A percentile compares a stretch with the other conserved stretches of the same genome.
phyloP scores from a whole-genome alignment of 2,329 filamentous ascomycete genomes.

The Phyllosticta citrichinensis region DNA sequence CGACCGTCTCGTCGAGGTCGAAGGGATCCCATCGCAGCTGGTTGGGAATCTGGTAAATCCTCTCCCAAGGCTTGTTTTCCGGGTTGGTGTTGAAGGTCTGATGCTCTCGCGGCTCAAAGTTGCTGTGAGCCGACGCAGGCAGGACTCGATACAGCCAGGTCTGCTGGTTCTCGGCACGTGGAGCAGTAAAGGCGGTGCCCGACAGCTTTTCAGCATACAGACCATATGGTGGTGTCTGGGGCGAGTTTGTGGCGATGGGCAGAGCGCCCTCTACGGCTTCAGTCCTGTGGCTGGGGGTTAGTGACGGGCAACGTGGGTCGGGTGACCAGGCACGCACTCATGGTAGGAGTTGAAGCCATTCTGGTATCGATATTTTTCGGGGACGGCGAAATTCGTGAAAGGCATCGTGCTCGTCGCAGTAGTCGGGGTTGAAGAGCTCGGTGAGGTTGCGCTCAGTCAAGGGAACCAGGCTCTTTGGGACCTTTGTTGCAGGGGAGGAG shows the following conservation, averaged over 20 bases:
- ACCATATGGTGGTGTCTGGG: constrained; percentile 67
- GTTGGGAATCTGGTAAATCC: constrained; percentile 67
- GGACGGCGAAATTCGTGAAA: constrained; percentile 50
- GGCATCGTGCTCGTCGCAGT: constrained; percentile 44
- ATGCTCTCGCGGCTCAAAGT: constrained; percentile 41
- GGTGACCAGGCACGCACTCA: constrained; percentile 47
- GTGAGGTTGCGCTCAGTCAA: constrained; percentile 21
- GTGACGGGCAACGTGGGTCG: background rate
- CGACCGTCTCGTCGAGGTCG: constrained; percentile 57
- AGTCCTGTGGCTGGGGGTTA: constrained; percentile 40
- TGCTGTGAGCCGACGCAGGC: constrained; percentile 48
- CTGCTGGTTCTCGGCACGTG: constrained; percentile 47
- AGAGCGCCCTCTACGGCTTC: constrained; percentile 68
- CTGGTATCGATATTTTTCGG: constrained; percentile 65
- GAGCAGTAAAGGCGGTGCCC: constrained; percentile 50
- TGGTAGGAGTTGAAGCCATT: constrained; percentile 70
- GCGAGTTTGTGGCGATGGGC: constrained; percentile 68
- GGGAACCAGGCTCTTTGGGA: constrained; percentile 18
- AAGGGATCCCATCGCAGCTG: constrained; percentile 74
- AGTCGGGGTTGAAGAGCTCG: constrained; percentile 21
- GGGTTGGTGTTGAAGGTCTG: constrained; percentile 41
- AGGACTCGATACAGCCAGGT: constrained; percentile 50
- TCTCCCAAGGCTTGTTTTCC: constrained; percentile 40
- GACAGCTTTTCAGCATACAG: constrained; percentile 67
- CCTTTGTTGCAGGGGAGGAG: constrained; percentile 14